Conservation (phyloP, 2,329 filamentous ascomycete species). For the Penicillium decumbens region DNA sequence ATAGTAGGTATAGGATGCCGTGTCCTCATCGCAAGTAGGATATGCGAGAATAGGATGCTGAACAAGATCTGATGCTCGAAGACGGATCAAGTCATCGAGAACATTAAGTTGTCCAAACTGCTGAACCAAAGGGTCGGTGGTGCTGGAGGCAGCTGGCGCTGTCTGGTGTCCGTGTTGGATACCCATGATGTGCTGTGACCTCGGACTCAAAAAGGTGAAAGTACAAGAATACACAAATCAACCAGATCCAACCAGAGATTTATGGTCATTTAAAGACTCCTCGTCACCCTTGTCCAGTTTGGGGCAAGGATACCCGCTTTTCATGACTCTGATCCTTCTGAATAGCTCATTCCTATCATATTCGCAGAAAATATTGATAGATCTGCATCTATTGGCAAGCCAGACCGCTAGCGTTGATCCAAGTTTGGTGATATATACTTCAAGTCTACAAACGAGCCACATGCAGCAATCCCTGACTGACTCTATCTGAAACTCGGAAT, state of each 20-base stretch:
- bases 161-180: constrained; percentile 15
- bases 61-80: constrained; percentile 36
- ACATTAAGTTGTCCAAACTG: constrained; percentile 40
- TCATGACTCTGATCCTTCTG: not conserved
- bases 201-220: not conserved
- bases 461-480: not conserved
- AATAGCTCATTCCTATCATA: not conserved
- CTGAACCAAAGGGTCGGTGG: constrained; percentile 18
- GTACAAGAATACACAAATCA: not conserved
- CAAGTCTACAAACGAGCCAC: not conserved
- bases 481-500: not conserved
- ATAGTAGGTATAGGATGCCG: constrained; percentile 40
- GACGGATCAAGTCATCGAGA: constrained; percentile 42
- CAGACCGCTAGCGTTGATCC: not conserved
- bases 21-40: constrained; percentile 31
- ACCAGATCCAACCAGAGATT: not conserved
- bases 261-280: constrained; percentile 1
- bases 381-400: not conserved
- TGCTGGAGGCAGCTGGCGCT: constrained; percentile 2
- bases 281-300: constrained; percentile 1
- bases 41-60: constrained; percentile 44
- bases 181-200: constrained; percentile 12
- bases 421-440: not conserved
- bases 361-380: not conserved
- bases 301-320: constrained; percentile 1